These are phyloP conservation scores for Lichenothelia convexa DNA, from an alignment of 495 filamentous ascomycete species.

Conservation along the genomic window DNA sequence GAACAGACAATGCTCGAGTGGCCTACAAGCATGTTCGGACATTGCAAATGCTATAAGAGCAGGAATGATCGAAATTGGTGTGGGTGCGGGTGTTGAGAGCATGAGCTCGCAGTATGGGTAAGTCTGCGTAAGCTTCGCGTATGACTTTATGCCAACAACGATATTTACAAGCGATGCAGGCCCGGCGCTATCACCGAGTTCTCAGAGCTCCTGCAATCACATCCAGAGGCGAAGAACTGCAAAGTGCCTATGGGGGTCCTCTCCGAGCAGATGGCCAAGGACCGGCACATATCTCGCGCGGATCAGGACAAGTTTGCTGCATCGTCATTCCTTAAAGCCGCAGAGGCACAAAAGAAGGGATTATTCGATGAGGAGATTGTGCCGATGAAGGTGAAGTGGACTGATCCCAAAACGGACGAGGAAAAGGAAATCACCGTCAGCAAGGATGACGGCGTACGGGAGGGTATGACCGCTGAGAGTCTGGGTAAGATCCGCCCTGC, in stretches of 20 bases:
- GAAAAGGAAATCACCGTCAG: conserved; percentile 66
- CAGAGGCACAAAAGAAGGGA: conserved; percentile 67
- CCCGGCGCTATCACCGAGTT: conserved; percentile 85
- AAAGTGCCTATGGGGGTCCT: conserved; percentile 95
- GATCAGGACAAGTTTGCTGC: conserved; percentile 84
- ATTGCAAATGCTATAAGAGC: conserved; percentile 75
- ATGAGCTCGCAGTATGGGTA: conserved; percentile 88
- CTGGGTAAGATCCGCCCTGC: conserved; percentile 79
- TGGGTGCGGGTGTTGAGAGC: conserved; percentile 93
- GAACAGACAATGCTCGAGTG: conserved; percentile 83
- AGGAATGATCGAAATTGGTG: conserved; percentile 89
- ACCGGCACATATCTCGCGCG: conserved; percentile 48
- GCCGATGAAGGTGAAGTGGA: conserved; percentile 63
- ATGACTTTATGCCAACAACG: conserved; percentile 9
- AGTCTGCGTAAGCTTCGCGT: conserved; percentile 10
- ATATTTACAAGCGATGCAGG: too few relatives aligned
- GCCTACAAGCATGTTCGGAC: conserved; percentile 78
- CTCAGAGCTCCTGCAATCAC: conserved; percentile 71
- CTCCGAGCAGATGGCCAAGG: conserved; percentile 88
- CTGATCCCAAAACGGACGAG: conserved; percentile 82
- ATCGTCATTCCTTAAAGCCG: conserved; percentile 72
- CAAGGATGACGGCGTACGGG: conserved; percentile 72
- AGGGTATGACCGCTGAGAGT: conserved; percentile 70
- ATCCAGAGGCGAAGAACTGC: conserved; percentile 79
- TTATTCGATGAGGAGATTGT: conserved; percentile 88